A percentile compares a stretch with the other conserved stretches of the same genome.
These are phyloP conservation scores for Backusella circina DNA, from an alignment of 192 early-diverging fungal species.

Conservation along the genomic window DNA sequence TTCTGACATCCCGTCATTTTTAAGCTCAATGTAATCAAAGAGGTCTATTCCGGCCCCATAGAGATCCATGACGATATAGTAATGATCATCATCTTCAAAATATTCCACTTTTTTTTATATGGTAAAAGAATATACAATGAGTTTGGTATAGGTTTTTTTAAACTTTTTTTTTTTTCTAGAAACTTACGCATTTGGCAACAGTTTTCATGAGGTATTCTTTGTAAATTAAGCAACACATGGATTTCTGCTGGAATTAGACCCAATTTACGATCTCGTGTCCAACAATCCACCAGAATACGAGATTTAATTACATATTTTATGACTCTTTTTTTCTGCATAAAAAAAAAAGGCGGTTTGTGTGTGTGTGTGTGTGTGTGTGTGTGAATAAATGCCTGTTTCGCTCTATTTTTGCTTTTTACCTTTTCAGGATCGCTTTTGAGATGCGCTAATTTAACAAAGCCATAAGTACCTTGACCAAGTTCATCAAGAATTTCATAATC, in stretches of 20 bases:
- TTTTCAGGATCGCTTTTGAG: conserved; percentile 44
- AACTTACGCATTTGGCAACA: conserved; percentile 40
- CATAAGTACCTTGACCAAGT: conserved; percentile 67
- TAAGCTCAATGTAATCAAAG: conserved; percentile 69
- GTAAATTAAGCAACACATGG: conserved; percentile 59
- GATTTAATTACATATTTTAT: conserved; percentile 70
- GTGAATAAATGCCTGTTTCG: conserved; percentile 20
- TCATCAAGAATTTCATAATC: conserved; percentile 55
- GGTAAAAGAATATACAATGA: not conserved
- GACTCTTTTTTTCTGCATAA: conserved; percentile 39
- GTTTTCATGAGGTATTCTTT: conserved; percentile 46
- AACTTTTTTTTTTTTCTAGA: too few species aligned
- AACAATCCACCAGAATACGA: conserved; percentile 53
- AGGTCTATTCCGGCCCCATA: conserved; percentile 59
- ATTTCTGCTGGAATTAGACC: conserved; percentile 71
- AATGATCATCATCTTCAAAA: conserved; percentile 68
- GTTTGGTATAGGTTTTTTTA: not conserved
- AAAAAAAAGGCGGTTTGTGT: not conserved
- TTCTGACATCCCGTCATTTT: conserved; percentile 45
- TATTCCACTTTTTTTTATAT: conserved; percentile 10
- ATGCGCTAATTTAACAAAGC: conserved; percentile 53
- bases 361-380: not conserved
- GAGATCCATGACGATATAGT: conserved; percentile 61
- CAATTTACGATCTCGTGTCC: conserved; percentile 56
- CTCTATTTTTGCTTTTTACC: conserved; percentile 35